Conservation (phyloP, 73 alveolate genomes). For the Blepharisma japonicum region DNA sequence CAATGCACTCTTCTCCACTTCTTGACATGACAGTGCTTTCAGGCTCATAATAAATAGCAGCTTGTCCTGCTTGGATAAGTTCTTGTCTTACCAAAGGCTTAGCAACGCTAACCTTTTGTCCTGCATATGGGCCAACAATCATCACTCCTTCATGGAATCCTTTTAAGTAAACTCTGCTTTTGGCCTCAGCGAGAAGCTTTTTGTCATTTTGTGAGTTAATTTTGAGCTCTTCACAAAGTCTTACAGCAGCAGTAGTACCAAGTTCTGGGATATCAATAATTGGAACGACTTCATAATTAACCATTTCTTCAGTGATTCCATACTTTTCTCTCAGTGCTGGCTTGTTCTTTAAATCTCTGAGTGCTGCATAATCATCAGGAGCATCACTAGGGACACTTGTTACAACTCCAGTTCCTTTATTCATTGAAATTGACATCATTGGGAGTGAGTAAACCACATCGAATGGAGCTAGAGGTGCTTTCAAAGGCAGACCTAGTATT, state of each 20-base stretch:
- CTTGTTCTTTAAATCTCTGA: conserved; percentile 85
- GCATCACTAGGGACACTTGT: conserved; percentile 97
- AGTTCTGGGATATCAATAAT: conserved; percentile 84
- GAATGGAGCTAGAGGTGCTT: conserved; percentile 87
- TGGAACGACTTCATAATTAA: conserved; percentile 84
- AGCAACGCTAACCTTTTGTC: conserved; percentile 81
- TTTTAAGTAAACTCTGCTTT: conserved; percentile 85
- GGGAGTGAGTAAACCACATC: conserved; percentile 92
- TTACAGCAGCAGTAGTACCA: conserved; percentile 80
- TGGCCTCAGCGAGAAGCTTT: conserved; percentile 83
- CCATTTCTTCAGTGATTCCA: conserved; percentile 86
- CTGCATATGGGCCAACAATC: conserved; percentile 82
- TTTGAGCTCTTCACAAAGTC: conserved; percentile 73
- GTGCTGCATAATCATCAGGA: conserved; percentile 96
- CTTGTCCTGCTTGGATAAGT: conserved; percentile 71
- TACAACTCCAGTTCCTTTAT: conserved; percentile 97
- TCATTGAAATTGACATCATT: conserved; percentile 93
- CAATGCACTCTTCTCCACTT: conserved; percentile 98
- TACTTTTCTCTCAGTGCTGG: conserved; percentile 82
- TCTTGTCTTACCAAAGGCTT: conserved; percentile 72
- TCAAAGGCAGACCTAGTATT: conserved; percentile 83
- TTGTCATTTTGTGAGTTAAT: conserved; percentile 82
- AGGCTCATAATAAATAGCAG: conserved; percentile 96
- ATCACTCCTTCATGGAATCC: conserved; percentile 96
- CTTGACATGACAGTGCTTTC: conserved; percentile 93